Evolutionary conservation across 768 basidiomycete genomes (phyloP), one percentile per base, ranked within the genome.

Genomic region (Leccinum pellstonianum): DNA sequence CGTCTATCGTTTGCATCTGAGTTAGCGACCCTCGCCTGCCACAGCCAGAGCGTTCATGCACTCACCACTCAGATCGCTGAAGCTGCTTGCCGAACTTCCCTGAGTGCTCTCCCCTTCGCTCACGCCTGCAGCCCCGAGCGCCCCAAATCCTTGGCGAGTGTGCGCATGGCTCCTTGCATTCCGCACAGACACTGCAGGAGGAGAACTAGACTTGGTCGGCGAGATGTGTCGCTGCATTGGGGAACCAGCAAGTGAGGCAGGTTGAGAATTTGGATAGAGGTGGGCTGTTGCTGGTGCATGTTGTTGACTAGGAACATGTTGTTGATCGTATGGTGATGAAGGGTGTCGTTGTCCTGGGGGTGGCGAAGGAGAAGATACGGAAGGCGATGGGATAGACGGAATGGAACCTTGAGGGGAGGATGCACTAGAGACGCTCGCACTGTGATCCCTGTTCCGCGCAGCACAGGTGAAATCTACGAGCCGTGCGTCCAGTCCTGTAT

Each of bases 41-140:
- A 0, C 9, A 11, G 4, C 33, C 5, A 17, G 9, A n/a, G 41
- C 0, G 27, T 15, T 54, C 21, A n/a, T 47, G 15, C 21, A 74
- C 83, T 67, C 66, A 91, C 92, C 91, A 66, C 92, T 94, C 48
- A 93, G 68, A 68, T 94, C 92, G 67, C 91, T 93, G 66, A 93
- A 92, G 71, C 92, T 86, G 7, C 91, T 92, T 0, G 90, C 83
- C 47, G 86, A 84, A 23, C 90, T 92, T 3, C 85, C 84, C 53
- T 87, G 81, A 62, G 77, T 84, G 64, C 88, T 88, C 48, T 80
- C 80, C 56, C 83, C 79, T 57, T 87, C 84, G 64, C 82, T 83
- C 38, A 73, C 68, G 46, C 71, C 75, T 37, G 78, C 66, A 47
- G 76, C 58, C 73, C 79, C 54, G 76, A 76, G 56, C 78, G 66